Conservation (phyloP, 2,329 filamentous ascomycete species). For the Aquanectria penicillioides region DNA sequence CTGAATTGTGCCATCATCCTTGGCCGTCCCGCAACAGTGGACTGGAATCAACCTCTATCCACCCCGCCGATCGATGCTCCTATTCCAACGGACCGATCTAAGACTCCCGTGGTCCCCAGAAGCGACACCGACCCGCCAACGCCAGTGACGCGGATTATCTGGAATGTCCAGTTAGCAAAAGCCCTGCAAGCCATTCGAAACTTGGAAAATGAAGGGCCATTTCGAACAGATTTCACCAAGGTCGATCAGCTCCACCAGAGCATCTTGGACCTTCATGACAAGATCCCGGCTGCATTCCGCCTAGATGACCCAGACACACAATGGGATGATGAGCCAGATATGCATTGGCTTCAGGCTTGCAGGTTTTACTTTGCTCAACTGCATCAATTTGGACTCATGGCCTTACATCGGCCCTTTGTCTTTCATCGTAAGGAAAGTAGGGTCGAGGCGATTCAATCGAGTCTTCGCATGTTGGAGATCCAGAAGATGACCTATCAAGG, state of each 20-base stretch:
- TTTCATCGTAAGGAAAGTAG: slow-evolving; percentile 65
- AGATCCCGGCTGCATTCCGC: slow-evolving; percentile 63
- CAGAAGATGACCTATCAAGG: slow-evolving; percentile 62
- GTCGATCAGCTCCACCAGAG: slow-evolving; percentile 64
- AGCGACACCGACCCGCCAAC: slow-evolving; percentile 64
- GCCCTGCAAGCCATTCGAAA: slow-evolving; percentile 64
- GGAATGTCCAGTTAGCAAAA: slow-evolving; percentile 58
- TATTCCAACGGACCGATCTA: slow-evolving; percentile 57
- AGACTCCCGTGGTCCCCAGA: slow-evolving; percentile 59
- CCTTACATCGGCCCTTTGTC: slow-evolving; percentile 70
- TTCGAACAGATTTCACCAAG: slow-evolving; percentile 62
- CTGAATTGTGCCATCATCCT: slow-evolving; percentile 63
- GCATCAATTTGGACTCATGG: slow-evolving; percentile 65
- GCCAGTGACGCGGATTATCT: slow-evolving; percentile 63
- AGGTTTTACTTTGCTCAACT: slow-evolving; percentile 60
- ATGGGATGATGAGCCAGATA: slow-evolving; percentile 64
- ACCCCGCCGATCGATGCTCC: slow-evolving; percentile 64
- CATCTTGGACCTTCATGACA: slow-evolving; percentile 58
- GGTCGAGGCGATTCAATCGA: slow-evolving; percentile 65
- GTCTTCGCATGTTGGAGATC: slow-evolving; percentile 63
- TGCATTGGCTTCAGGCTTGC: slow-evolving; percentile 61
- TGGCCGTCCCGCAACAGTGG: slow-evolving; percentile 66
- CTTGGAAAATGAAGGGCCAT: slow-evolving; percentile 65
- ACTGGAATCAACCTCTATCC: slow-evolving; percentile 58
- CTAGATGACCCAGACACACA: slow-evolving; percentile 65